Percentiles rank a stretch among this genome's conserved stretches.
These are phyloP conservation scores for Pichia norvegensis DNA, from an alignment of 1,139 yeast genomes.

Conservation along the genomic window DNA sequence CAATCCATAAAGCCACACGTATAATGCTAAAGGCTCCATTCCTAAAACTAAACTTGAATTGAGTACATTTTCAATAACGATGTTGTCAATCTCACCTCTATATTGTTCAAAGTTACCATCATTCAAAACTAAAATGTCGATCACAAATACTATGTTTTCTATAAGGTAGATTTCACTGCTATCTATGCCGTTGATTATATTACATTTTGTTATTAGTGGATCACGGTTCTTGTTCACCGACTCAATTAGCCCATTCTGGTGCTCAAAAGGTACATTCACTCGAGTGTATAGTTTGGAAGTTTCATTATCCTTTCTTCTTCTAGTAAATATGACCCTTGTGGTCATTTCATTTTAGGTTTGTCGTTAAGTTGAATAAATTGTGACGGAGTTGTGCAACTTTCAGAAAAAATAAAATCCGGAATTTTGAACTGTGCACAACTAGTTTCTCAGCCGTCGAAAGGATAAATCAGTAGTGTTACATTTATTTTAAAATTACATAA, in stretches of 20 bases:
- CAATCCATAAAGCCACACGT: conserved; percentile 9
- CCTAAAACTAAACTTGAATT: neutral
- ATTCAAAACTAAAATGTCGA: conserved; percentile 3
- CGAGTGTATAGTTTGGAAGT: neutral
- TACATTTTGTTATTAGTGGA: neutral
- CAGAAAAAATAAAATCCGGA: neutral
- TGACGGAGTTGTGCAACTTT: neutral
- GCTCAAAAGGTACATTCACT: neutral
- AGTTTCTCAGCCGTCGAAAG: too few species aligned
- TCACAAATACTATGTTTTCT: neutral
- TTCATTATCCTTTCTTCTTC: neutral
- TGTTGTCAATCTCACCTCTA: neutral
- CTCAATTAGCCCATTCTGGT: neutral
- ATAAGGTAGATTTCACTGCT: neutral
- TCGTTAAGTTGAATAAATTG: neutral
- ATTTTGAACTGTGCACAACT: too few species aligned
- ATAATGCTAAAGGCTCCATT: neutral
- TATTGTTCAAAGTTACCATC: conserved; percentile 7
- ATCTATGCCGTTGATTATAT: too few species aligned
- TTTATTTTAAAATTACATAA: neutral
- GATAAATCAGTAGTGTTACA: neutral
- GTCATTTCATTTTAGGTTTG: neutral
- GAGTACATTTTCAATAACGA: neutral
- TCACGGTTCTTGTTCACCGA: neutral
- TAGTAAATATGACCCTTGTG: conserved; percentile 3